These are phyloP conservation scores for Microstegium vimineum DNA, from an alignment of 176 grass and related monocot genomes.

Conservation along the genomic window DNA sequence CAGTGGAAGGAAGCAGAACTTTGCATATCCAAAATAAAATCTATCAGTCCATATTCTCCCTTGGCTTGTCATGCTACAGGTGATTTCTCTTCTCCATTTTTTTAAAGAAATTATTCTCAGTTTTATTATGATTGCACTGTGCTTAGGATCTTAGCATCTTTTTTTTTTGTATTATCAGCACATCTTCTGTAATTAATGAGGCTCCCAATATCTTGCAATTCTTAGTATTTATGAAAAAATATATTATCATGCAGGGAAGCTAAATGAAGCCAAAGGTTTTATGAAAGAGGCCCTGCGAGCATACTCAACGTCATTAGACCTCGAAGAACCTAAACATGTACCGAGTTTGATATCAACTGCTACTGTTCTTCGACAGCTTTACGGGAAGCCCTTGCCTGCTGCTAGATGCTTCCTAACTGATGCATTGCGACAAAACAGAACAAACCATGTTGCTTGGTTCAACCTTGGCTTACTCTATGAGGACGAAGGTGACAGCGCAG, in stretches of 20 bases:
- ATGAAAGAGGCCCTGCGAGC: slow-evolving; percentile 47
- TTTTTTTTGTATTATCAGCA: not conserved
- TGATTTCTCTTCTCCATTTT: slow-evolving; percentile 34
- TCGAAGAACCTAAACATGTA: slow-evolving; percentile 63
- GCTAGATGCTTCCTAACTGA: too few relatives aligned
- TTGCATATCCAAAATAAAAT: slow-evolving; percentile 59
- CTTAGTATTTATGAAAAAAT: not conserved
- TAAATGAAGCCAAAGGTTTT: slow-evolving; percentile 60
- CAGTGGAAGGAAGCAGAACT: slow-evolving; percentile 75
- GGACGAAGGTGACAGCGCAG: slow-evolving; percentile 49
- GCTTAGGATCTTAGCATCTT: not conserved
- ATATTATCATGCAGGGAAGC: slow-evolving; percentile 53
- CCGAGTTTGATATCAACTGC: slow-evolving; percentile 69
- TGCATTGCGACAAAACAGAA: slow-evolving; percentile 59
- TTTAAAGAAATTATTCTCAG: too few relatives aligned
- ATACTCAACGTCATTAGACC: slow-evolving; percentile 59
- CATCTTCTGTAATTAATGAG: not conserved
- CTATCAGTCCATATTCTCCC: slow-evolving; percentile 43
- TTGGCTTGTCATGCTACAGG: too few relatives aligned
- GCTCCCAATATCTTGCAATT: not conserved
- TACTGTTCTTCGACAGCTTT: too few relatives aligned
- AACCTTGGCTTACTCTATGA: slow-evolving; percentile 74
- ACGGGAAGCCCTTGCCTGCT: too few relatives aligned
- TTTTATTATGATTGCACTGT: not conserved
- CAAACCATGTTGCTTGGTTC: slow-evolving; percentile 81